Percentiles rank a stretch among this genome's conserved stretches.
Conservation (phyloP, 345 rosid species). For the Isatis tinctoria region DNA sequence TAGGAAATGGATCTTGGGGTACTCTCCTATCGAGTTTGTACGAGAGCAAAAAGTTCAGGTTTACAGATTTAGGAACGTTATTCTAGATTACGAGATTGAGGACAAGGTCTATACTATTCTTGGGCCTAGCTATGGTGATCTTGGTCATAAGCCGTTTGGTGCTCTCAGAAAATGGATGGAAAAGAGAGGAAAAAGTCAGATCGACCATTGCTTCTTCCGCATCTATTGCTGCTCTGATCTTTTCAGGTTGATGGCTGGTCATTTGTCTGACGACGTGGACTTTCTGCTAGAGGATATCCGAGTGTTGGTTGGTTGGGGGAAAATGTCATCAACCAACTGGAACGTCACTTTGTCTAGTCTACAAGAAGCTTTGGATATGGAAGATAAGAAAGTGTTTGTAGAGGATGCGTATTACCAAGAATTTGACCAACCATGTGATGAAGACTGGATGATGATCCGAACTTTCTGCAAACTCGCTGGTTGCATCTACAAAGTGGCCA, state of each 20-base stretch:
- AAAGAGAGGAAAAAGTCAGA: not conserved
- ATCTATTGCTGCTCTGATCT: conserved; percentile 8
- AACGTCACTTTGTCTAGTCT: not conserved
- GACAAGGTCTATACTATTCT: conserved; percentile 8
- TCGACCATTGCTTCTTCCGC: not conserved
- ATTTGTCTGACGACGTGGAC: not conserved
- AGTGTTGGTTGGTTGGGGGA: conserved; percentile 9
- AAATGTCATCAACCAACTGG: conserved; percentile 4
- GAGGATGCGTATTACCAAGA: not conserved
- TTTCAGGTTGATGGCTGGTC: conserved; percentile 11
- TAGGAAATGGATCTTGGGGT: conserved; percentile 12
- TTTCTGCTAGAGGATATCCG: not conserved
- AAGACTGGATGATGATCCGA: not conserved
- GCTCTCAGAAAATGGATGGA: not conserved
- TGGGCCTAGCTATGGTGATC: not conserved
- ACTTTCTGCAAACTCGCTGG: conserved; percentile 15
- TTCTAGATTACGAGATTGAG: conserved; percentile 6
- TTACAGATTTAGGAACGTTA: not conserved
- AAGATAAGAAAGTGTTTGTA: not conserved
- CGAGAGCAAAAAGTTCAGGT: not conserved
- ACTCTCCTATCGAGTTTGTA: not conserved
- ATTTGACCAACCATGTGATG: conserved; percentile 2
- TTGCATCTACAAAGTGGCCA: conserved; percentile 20
- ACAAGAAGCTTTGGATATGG: conserved; percentile 14
- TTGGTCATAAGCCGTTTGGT: not conserved